These are phyloP conservation scores for Clavispora santaluciae DNA, from an alignment of 805 yeast genomes.

Conservation along the genomic window DNA sequence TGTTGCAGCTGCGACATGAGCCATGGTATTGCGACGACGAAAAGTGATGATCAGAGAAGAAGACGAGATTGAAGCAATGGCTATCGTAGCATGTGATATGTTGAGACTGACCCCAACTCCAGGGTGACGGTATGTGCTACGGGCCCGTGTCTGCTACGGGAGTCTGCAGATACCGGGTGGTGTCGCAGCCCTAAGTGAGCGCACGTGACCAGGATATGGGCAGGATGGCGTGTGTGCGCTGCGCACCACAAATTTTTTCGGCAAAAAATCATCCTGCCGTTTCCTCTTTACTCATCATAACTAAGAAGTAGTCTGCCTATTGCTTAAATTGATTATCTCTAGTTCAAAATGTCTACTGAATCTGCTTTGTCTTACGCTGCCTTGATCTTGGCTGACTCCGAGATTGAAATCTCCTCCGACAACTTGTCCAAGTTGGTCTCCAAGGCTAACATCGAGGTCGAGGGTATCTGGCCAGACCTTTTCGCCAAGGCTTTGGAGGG, in stretches of 20 bases:
- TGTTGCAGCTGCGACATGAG: too few species aligned
- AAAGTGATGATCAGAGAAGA: too few species aligned
- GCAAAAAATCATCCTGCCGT: slow-evolving; percentile 3
- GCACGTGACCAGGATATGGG: slow-evolving; percentile 9
- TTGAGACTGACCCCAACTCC: too few species aligned
- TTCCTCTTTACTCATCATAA: slow-evolving; percentile 16
- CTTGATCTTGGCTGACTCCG: slow-evolving; percentile 46
- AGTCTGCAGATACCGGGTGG: too few species aligned
- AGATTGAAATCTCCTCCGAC: slow-evolving; percentile 42
- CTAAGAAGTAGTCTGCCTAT: slow-evolving; percentile 47
- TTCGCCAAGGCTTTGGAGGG: slow-evolving; percentile 46
- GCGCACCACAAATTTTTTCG: slow-evolving; percentile 1
- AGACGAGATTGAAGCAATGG: too few species aligned
- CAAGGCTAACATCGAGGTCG: slow-evolving; percentile 42
- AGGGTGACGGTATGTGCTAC: too few species aligned
- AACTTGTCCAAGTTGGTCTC: slow-evolving; percentile 38
- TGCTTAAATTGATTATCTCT: slow-evolving; percentile 48
- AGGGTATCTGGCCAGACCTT: slow-evolving; percentile 44
- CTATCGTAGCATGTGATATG: too few species aligned
- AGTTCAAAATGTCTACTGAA: slow-evolving; percentile 45
- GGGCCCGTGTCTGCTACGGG: too few species aligned
- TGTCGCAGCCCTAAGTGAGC: slow-evolving; percentile 8
- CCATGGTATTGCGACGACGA: too few species aligned
- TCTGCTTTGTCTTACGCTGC: slow-evolving; percentile 48
- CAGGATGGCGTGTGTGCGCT: background rate